These are phyloP conservation scores for Russula earlei DNA, from an alignment of 768 basidiomycete species.

Conservation along the genomic window DNA sequence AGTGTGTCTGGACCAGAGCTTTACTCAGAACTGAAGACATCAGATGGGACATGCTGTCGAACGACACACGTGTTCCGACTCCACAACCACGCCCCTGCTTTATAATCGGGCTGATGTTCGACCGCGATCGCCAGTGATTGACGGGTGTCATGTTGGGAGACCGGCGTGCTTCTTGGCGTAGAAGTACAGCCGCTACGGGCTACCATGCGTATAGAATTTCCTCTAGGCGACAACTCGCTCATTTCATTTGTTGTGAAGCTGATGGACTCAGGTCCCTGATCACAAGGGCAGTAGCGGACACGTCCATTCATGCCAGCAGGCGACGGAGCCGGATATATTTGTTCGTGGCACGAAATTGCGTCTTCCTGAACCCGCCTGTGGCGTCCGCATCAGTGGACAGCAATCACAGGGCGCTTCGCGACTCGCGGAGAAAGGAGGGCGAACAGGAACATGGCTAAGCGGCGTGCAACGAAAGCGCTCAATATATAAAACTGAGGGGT, in stretches of 20 bases:
- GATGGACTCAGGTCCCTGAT: constrained; percentile 14
- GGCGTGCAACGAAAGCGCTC: background rate
- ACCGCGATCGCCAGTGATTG: too few relatives aligned
- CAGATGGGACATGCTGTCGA: background rate
- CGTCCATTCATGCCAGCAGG: constrained; percentile 6
- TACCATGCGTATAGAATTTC: background rate
- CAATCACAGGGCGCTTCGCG: constrained; percentile 2
- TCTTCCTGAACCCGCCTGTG: background rate
- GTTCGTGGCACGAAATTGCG: background rate
- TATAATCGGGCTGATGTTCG: too few relatives aligned
- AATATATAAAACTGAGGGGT: background rate
- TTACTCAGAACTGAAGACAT: too few relatives aligned
- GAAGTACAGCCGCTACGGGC: background rate
- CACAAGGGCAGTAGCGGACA: constrained; percentile 10
- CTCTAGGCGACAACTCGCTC: background rate
- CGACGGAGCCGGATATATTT: constrained; percentile 8
- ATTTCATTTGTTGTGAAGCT: background rate
- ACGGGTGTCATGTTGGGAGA: too few relatives aligned
- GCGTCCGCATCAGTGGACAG: constrained; percentile 5
- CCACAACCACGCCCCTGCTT: too few relatives aligned
- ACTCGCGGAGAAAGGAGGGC: background rate
- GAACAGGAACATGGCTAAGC: background rate
- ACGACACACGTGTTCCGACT: too few relatives aligned
- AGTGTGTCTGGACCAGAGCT: too few relatives aligned
- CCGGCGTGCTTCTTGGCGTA: background rate